Evolutionary conservation across 1,139 yeast genomes (phyloP), one percentile per base, ranked within the genome.

Genomic region (Hansenula lynferdii): DNA sequence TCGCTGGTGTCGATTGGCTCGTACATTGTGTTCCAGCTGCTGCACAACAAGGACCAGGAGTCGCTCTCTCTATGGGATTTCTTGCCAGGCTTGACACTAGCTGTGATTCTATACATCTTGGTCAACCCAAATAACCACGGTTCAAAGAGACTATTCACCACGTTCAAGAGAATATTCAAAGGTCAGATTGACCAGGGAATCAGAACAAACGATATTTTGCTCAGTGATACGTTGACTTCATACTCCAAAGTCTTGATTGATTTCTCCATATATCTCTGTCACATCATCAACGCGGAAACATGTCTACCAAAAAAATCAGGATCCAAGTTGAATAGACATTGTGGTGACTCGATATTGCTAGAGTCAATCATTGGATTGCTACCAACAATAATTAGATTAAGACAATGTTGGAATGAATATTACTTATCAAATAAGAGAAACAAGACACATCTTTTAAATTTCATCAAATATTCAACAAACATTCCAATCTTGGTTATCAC

Each of bases 191-290:
- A 82, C 48, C 50, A 61, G 20, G 68, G 72, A 3, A 65, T 77
- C 62, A 67, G 96, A 53, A 78, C 85, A 22, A 84, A 85, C 42
- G 96, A 89, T 56, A 84, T 87, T 35, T 62, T 90, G 41, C 60
- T 87, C 9, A 79, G 95, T 8, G 97, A 89, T 65, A 78, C 87
- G 5, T 64, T 89, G 37, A 83, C 92, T 1, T 85, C 96, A 0
- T 87, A 83, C 54, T 67, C 85, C 11, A 82, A 80, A 56, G 85
- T 87, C 0, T 51, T 85, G 38, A 80, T 84, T 39, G 97, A 90
- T 60, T 63, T 81, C 20, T 72, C 76, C 11, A 59, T 76, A 15
- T 71, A 70, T 42, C 31, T 55, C 16, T 64, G 69, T 54, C 80
- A 58, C 61, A 63, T 64, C 11, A 35, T 37, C 19, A 42, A 44